Evolutionary conservation across 2,329 filamentous ascomycete species (phyloP), one percentile per base, ranked within the genome.

Genomic region (Thelonectria blattea): DNA sequence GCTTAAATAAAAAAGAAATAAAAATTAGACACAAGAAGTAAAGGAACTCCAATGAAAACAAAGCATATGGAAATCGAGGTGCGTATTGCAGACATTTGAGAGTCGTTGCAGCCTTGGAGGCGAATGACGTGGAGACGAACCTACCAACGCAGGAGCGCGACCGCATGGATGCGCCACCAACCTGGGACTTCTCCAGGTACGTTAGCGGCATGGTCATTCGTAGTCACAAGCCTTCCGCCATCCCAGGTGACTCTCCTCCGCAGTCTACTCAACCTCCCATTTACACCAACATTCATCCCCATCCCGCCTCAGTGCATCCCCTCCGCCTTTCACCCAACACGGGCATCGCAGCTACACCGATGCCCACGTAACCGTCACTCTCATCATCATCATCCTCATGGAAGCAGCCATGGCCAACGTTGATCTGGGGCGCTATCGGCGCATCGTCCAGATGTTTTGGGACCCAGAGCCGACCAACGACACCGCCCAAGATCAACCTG

Each of bases 381-480:
- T 50, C 22, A 39, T 47, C 50, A 52, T 37, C 46, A 41, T 52
- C 50, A 24, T 30, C 53, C 61, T 32, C 55, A 78, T 77, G 74
- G 74, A 78, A 64, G 73, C 71, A 27, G 70, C 73, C 47, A 72
- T 82, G 64, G 79, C 80, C 37, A 88, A 84, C 58, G 86, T 91
- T 57, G 91, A 96, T 71, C 80, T 96, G 61, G 86, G 91, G 68
- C 89, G 91, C 68, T 83, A 83, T 62, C 91, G 92, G 76, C 90
- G 91, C 65, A 88, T 97, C 69, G 89, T 97, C 61, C 91, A 94
- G 78, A 92, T 91, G 79, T 89, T 98, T 72, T 97, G 93, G 90
- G 93, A 97, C 69, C 92, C 93, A 0, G 88, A 93, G 65, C 93
- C 93, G 6, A 87, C 85, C 64, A 97, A 97, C 78, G 88, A 96